These are phyloP conservation scores for Phytophthora podocarpi DNA, from an alignment of 352 stramenopile genomes.

Conservation along the genomic window DNA sequence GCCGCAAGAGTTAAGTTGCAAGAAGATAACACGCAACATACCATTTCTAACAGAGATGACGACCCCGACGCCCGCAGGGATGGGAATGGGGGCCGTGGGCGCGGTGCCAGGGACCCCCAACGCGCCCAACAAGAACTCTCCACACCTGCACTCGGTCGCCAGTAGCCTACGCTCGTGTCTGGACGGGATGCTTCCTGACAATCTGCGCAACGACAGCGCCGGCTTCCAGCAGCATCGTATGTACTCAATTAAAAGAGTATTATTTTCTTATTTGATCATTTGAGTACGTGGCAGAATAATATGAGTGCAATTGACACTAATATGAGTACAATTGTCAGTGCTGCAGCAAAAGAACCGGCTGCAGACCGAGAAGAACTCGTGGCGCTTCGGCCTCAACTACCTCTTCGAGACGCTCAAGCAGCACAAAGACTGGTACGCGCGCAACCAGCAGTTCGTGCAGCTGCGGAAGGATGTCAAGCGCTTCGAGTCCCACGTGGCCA, in stretches of 20 bases:
- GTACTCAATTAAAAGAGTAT: neutral
- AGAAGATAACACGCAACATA: neutral
- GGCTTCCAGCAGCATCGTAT: constrained; percentile 79
- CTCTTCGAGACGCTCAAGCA: constrained; percentile 90
- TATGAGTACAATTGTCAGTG: constrained; percentile 41
- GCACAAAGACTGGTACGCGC: constrained; percentile 89
- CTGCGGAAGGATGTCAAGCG: constrained; percentile 84
- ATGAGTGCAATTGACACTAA: neutral
- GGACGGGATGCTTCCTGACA: constrained; percentile 86
- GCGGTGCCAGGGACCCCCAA: neutral
- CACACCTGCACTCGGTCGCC: constrained; percentile 81
- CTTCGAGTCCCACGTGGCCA: constrained; percentile 76
- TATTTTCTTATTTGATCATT: neutral
- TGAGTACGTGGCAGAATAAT: constrained; percentile 16
- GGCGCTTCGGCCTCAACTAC: constrained; percentile 89
- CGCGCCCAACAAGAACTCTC: constrained; percentile 64
- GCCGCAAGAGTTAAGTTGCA: too few species aligned
- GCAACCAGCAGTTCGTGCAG: constrained; percentile 91
- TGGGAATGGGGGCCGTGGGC: neutral
- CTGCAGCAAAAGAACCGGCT: constrained; percentile 75
- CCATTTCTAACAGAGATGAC: constrained; percentile 20
- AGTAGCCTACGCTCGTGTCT: constrained; percentile 83
- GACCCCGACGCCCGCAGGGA: constrained; percentile 19
- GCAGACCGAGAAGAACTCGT: constrained; percentile 86
- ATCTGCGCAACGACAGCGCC: constrained; percentile 76